Base-by-base conservation (phyloP, 768 basidiomycete species). In the Paxillus ammoniavirescens region DNA sequence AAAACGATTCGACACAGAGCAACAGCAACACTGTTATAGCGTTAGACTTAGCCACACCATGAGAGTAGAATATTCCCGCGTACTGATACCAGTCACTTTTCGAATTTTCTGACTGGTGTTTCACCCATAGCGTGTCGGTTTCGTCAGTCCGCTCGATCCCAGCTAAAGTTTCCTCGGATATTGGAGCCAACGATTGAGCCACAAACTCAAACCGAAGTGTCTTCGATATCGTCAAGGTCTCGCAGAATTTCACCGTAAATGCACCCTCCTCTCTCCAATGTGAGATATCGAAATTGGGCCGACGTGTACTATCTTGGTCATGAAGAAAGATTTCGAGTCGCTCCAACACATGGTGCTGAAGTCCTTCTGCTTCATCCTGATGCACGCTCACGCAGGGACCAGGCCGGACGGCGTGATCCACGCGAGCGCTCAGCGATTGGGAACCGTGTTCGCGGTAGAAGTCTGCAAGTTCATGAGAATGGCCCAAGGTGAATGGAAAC, bases 311-410 rank as follows among this genome's bases (percentile, higher is more conserved):
- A 2, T 79, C 80, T 52, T 92, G 87, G 61, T 94, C 94, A 44
- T 93, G 85, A 6, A 96, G 75, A 74, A 96, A 96, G 28, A 98
- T 75, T 1, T 90, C 87, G 26, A 94, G 74, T 26, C 93, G 76
- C 65, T 94, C 86, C 23, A 93, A 68, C 13, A 92, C 82, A 37
- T 88, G 72, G 2, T 72, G 58, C 7, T 82, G 81, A 15, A 76
- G 80, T 7, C 83, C 78, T 1, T 59, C 56, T 3, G 82, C 38
- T 67, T 72, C 75, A 1, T 3, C 3, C 21, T 21, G 21, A 21
- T 21, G 21, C 2, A 21, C 21, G 21, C 21, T 21, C 21, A 21
- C 21, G 21, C 21, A 21, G 21, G 21, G 21, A 21, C 21, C 21
- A 3, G 21, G 21, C 21, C 80, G 76, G 63, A 91, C 87, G 31